These are phyloP conservation scores for Stenocarpella maydis DNA, from an alignment of 2,329 filamentous ascomycete species.

Conservation along the genomic window DNA sequence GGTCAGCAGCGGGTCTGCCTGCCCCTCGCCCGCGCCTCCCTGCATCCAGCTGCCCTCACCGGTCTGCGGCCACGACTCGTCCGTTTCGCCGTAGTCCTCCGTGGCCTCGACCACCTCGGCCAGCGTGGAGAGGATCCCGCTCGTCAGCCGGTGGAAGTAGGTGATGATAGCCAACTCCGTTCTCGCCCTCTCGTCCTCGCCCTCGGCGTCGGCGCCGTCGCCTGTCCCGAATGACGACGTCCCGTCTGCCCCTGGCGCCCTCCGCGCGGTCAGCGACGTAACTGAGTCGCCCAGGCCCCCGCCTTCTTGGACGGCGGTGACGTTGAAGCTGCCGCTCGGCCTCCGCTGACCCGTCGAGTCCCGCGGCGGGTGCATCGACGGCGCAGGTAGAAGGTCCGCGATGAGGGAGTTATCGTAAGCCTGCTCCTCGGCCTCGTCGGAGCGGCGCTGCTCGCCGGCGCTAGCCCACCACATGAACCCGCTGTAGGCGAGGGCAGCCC, in stretches of 20 bases:
- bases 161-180: constrained; percentile 77
- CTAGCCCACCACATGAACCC: constrained; percentile 93
- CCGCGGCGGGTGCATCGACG: constrained; percentile 38
- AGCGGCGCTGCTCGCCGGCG: constrained; percentile 74
- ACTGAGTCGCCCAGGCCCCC: constrained; percentile 54
- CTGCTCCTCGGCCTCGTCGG: constrained; percentile 66
- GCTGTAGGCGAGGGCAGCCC: constrained; percentile 79
- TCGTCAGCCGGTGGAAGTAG: constrained; percentile 82
- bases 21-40: constrained; percentile 39
- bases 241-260: constrained; percentile 36
- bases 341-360: constrained; percentile 31
- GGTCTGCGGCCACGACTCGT: constrained; percentile 45
- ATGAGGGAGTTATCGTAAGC: constrained; percentile 64
- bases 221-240: constrained; percentile 35
- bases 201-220: constrained; percentile 42
- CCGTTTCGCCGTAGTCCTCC: constrained; percentile 51
- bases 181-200: constrained; percentile 57
- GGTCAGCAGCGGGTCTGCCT: constrained; percentile 36
- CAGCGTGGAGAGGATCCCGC: constrained; percentile 68
- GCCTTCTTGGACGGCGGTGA: constrained; percentile 41
- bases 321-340: constrained; percentile 36
- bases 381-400: constrained; percentile 55
- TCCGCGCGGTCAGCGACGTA: constrained; percentile 52
- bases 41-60: constrained; percentile 36
- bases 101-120: constrained; percentile 65